phyloP scores from a whole-genome alignment of 2,329 filamentous ascomycete genomes.

The Calonectria pteridis region DNA sequence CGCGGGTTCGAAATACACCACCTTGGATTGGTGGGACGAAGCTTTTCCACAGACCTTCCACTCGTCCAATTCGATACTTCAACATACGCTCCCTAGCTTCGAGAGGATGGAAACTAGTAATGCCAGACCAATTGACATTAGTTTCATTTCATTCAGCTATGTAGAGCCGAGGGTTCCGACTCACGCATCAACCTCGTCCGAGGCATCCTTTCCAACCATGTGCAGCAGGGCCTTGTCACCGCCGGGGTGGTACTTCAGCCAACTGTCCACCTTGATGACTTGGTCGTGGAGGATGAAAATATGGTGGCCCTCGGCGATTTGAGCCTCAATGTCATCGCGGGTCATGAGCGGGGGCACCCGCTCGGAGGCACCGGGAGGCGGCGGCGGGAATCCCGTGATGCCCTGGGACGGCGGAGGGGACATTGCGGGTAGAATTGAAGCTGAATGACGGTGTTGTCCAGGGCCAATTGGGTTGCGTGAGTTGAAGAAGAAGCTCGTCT shows the following conservation, averaged over 20 bases:
- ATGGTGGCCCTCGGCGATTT: constrained; percentile 85
- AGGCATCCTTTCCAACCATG: constrained; percentile 94
- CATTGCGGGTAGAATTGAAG: not conserved
- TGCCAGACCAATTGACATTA: constrained; percentile 22
- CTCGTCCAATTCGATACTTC: constrained; percentile 84
- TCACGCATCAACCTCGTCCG: constrained; percentile 92
- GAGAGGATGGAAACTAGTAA: constrained; percentile 79
- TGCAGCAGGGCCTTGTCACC: constrained; percentile 91
- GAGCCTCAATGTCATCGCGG: constrained; percentile 66
- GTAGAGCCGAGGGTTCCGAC: constrained; percentile 43
- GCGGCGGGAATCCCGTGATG: constrained; percentile 39
- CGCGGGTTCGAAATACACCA: constrained; percentile 74
- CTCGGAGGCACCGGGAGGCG: constrained; percentile 23
- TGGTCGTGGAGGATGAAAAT: constrained; percentile 85
- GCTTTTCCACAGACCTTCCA: constrained; percentile 86
- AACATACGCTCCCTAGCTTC: constrained; percentile 83
- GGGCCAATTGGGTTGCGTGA: not conserved
- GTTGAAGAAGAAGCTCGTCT: not conserved
- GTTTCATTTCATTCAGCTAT: not conserved
- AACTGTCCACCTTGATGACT: constrained; percentile 89
- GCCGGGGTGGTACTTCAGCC: constrained; percentile 91
- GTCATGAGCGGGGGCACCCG: constrained; percentile 54
- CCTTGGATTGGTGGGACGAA: constrained; percentile 93
- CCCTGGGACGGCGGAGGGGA: constrained; percentile 6
- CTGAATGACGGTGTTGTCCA: not conserved